Conservation (phyloP, 1,284 basidiomycete genomes). For the Melanopsichium pennsylvanicum region DNA sequence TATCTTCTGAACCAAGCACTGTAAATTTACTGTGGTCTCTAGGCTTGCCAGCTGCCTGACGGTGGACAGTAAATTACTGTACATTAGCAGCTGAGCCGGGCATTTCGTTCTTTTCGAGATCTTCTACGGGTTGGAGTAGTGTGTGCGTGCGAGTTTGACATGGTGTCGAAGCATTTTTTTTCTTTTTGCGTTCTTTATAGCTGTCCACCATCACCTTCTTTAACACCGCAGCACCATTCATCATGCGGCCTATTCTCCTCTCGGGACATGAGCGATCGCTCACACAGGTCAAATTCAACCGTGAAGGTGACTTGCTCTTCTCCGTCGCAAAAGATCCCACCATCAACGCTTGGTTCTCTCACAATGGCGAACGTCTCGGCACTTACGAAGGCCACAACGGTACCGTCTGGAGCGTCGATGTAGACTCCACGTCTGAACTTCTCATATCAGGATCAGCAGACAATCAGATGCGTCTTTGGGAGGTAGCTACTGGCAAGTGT, state of each 20-base stretch:
- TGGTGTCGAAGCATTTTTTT: too few relatives aligned
- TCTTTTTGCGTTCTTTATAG: conserved; percentile 1
- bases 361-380: conserved; percentile 95
- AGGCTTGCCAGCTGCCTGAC: too few relatives aligned
- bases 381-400: conserved; percentile 98
- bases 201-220: conserved; percentile 12
- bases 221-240: conserved; percentile 8
- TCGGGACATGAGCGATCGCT: conserved; percentile 95
- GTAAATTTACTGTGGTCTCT: background rate
- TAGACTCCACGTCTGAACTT: conserved; percentile 86
- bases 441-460: conserved; percentile 86
- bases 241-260: conserved; percentile 54
- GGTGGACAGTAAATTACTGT: too few relatives aligned
- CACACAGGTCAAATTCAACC: conserved; percentile 80
- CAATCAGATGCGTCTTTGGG: conserved; percentile 91
- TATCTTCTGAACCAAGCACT: too few relatives aligned
- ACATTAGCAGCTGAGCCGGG: too few relatives aligned
- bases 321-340: conserved; percentile 93
- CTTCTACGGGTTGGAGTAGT: conserved; percentile 11
- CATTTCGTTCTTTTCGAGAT: conserved; percentile 17
- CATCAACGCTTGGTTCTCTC: conserved; percentile 98
- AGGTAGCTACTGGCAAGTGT: conserved; percentile 87
- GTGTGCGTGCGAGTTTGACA: too few relatives aligned
- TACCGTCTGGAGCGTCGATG: conserved; percentile 93
- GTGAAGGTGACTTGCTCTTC: conserved; percentile 94